A percentile compares a stretch with the other conserved stretches of the same genome.
Evolutionary conservation across 257 asterid species (phyloP).

Genomic region (Anisodus acutangulus): DNA sequence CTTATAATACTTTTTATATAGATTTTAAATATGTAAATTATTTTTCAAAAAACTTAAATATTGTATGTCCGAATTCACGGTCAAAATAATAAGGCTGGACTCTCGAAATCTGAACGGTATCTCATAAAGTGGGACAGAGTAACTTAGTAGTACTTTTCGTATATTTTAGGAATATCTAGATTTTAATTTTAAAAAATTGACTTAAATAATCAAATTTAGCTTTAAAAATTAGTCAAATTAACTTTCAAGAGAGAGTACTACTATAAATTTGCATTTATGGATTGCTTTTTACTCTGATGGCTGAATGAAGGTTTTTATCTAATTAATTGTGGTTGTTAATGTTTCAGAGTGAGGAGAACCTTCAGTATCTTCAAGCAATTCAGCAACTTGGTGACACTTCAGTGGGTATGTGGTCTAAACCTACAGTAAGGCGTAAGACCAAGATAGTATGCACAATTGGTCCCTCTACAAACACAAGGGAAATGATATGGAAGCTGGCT

Average conservation of each 20-base stretch:
- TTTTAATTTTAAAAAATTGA: too few species aligned
- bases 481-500: constrained; percentile 98
- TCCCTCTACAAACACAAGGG: constrained; percentile 87
- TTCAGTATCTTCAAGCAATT: constrained; percentile 56
- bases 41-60: too few species aligned
- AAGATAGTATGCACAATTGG: constrained; percentile 98
- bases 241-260: background rate
- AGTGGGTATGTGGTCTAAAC: constrained; percentile 69
- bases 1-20: too few species aligned
- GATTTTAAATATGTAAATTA: too few species aligned
- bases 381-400: constrained; percentile 65
- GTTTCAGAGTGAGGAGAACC: constrained; percentile 62
- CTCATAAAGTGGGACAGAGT: too few species aligned
- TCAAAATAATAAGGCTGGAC: too few species aligned
- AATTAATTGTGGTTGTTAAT: background rate
- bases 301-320: background rate
- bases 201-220: too few species aligned
- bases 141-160: too few species aligned
- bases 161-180: too few species aligned
- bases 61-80: too few species aligned
- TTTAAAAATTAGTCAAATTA: too few species aligned
- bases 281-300: background rate
- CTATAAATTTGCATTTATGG: background rate
- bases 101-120: too few species aligned
- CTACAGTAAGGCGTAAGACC: constrained; percentile 86